Percentiles rank a stretch among this genome's conserved stretches.
Evolutionary conservation across 2,329 filamentous ascomycete genomes (phyloP).

Genomic region (Neopestalotiopsis sp.): DNA sequence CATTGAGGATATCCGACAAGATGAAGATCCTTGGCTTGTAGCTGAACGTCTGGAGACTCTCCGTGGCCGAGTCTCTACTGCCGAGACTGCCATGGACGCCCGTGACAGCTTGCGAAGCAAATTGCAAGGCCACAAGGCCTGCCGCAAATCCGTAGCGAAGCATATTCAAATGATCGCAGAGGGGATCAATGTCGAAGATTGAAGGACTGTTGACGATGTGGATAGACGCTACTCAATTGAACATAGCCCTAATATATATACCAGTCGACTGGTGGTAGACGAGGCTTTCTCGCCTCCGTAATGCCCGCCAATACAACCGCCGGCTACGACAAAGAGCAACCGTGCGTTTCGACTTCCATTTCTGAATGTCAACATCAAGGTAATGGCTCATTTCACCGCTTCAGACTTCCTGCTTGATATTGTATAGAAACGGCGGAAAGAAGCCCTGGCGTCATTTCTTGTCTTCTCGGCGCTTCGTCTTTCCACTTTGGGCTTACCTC

Average conservation of each 20-base stretch:
- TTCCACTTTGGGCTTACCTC: neutral
- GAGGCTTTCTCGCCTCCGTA: neutral
- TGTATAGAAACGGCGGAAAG: neutral
- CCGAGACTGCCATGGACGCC: neutral
- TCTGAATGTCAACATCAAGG: neutral
- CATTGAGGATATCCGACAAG: slow-evolving; percentile 42
- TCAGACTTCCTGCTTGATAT: neutral
- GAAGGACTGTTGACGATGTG: neutral
- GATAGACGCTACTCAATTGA: neutral
- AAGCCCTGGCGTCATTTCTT: neutral
- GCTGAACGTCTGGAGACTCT: slow-evolving; percentile 10
- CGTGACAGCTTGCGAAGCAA: neutral
- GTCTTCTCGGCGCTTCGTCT: neutral
- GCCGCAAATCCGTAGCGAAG: neutral
- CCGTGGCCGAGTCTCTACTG: neutral
- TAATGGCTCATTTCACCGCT: neutral
- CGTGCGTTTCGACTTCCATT: neutral
- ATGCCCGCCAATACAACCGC: neutral
- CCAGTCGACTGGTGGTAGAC: neutral
- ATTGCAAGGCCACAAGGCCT: neutral
- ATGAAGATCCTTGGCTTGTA: slow-evolving; percentile 36
- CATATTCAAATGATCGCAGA: neutral
- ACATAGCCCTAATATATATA: neutral
- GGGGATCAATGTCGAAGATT: neutral
- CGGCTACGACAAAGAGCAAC: neutral